Percentiles rank a stretch among this genome's conserved stretches.
Conservation (phyloP, 352 stramenopile genomes). For the Pythium guiyangense region DNA sequence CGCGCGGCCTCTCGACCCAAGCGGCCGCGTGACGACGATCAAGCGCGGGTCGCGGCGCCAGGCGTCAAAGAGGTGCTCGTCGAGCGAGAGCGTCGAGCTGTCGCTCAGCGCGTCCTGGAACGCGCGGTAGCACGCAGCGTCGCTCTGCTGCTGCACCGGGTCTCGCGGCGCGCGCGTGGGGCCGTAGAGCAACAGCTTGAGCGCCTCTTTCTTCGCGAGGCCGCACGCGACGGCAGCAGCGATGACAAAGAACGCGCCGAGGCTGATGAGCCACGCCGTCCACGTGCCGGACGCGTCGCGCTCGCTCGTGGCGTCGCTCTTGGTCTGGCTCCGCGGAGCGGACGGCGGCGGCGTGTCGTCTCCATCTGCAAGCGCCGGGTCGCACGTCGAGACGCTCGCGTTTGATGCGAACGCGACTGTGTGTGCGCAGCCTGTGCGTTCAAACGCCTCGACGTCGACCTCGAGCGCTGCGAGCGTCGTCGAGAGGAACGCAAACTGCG, state of each 20-base stretch:
- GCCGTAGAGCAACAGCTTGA: slow-evolving; percentile 3
- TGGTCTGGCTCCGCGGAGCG: neutral
- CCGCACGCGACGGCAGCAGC: neutral
- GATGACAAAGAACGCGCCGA: slow-evolving; percentile 3
- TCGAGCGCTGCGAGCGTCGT: slow-evolving; percentile 5
- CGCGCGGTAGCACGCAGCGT: slow-evolving; percentile 9
- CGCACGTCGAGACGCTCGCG: slow-evolving; percentile 4
- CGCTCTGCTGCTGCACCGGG: slow-evolving; percentile 1
- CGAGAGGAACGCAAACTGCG: slow-evolving; percentile 11
- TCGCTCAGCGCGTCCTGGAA: slow-evolving; percentile 7
- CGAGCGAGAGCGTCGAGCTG: slow-evolving; percentile 6
- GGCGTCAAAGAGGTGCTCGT: slow-evolving; percentile 4
- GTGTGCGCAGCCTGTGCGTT: slow-evolving; percentile 1
- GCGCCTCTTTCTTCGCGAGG: neutral
- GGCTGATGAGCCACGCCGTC: slow-evolving; percentile 1
- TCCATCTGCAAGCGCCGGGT: slow-evolving; percentile 2
- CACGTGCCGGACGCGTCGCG: neutral
- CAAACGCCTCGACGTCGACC: slow-evolving; percentile 9
- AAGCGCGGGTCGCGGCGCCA: slow-evolving; percentile 7
- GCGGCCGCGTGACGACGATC: neutral
- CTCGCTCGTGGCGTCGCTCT: too few species aligned
- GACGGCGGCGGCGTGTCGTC: neutral
- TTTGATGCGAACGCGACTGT: slow-evolving; percentile 9
- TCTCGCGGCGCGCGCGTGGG: neutral
- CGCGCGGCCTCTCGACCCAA: slow-evolving; percentile 34